These are phyloP conservation scores for Fusarium lyarnte DNA, from an alignment of 2,329 filamentous ascomycete genomes.

Conservation along the genomic window DNA sequence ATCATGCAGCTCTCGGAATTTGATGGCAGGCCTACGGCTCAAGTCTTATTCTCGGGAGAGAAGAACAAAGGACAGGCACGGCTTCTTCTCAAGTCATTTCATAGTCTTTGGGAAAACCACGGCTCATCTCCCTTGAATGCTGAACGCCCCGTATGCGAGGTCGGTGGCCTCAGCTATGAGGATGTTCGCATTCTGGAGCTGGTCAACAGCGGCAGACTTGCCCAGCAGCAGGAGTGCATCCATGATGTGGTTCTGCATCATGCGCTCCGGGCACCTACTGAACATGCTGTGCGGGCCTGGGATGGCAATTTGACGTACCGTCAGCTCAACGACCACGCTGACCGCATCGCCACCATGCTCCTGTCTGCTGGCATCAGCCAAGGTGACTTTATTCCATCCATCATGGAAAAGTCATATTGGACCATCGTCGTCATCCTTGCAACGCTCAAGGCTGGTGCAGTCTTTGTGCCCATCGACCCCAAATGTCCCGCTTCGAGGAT, in stretches of 20 bases:
- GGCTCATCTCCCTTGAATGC: not conserved
- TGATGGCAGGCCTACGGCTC: not conserved
- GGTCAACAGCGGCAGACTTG: not conserved
- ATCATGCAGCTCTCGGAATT: not conserved
- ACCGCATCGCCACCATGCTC: not conserved
- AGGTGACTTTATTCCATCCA: not conserved
- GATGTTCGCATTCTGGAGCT: not conserved
- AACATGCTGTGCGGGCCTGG: not conserved
- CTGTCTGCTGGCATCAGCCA: not conserved
- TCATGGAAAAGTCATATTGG: slow-evolving; percentile 12
- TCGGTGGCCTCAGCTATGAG: not conserved
- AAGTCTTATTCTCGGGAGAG: not conserved
- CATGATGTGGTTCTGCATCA: not conserved
- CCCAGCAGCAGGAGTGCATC: not conserved
- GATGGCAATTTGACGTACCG: not conserved
- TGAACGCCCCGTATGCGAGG: not conserved
- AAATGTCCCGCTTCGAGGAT: slow-evolving; percentile 16
- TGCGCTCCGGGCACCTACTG: not conserved
- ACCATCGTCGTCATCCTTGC: slow-evolving; percentile 8
- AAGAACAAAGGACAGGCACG: not conserved
- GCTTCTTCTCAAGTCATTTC: not conserved
- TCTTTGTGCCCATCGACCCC: slow-evolving; percentile 21
- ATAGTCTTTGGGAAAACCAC: not conserved
- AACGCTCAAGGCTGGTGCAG: slow-evolving; percentile 14
- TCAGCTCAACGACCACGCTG: not conserved